Evolutionary conservation across 768 basidiomycete genomes (phyloP), one percentile per base, ranked within the genome.

Genomic region (Trametes cinnabarina): DNA sequence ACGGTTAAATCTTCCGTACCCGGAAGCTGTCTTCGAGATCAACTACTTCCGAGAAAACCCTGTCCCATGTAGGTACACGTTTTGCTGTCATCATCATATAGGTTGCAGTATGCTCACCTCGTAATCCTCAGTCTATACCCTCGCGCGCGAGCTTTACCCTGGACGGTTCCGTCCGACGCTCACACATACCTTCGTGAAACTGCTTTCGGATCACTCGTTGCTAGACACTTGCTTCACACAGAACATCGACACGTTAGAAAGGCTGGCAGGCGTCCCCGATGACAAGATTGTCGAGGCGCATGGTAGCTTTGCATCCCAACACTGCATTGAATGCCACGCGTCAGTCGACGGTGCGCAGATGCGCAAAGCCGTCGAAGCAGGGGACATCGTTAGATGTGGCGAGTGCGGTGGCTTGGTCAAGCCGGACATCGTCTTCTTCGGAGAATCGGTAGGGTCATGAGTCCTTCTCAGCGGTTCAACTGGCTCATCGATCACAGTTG

Each of bases 381-480:
- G 85, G 40, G 71, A 82, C 59, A 84, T 91, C 14, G 85, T 94
- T 5, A 78, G 74, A 47, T 98, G 96, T 68, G 67, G 77, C 32
- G 54, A 65, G 20, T 94, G 93, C 62, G 76, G 74, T 1, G 92
- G 92, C 0, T 76, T 92, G 37, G 86, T 94, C 15, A 94, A 95
- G 71, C 93, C 93, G n/a, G 90, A 96, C 66, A 96, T 96, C 41
- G 91, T 96, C 12, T 95, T 96, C 73, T 95, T 96, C 66, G 93
- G 94, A 22, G 90, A 93, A 73, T 68, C 79, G 35, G 86, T 89
- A 67, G 30, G 85, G n/a, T 8, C n/a, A 12, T 20, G 9, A 9
- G 9, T 25, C 15, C 25, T n/a, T 43, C 12, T 9, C 32, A 7
- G n/a, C 3, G 39, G 2, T 49, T 15, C 3, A 2, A 22, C 14